Percentiles rank a stretch among this genome's conserved stretches.
Conservation (phyloP, 768 basidiomycete genomes). For the Trametes gibbosa region DNA sequence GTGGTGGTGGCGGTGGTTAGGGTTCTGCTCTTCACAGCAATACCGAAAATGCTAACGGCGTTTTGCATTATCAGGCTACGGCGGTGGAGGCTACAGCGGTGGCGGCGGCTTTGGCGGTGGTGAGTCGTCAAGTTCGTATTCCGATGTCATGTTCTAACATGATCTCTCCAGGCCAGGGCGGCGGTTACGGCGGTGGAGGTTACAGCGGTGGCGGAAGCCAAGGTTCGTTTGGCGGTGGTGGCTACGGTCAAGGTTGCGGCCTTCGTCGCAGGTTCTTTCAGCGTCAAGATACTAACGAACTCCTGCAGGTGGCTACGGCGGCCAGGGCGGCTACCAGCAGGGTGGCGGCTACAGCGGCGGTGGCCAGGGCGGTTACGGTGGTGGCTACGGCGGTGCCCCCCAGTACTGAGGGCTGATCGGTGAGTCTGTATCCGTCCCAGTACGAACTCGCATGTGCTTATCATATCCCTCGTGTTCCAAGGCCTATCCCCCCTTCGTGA, state of each 20-base stretch:
- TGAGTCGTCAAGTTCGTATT: neutral
- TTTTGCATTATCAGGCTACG: constrained; percentile 23
- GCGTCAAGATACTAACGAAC: neutral
- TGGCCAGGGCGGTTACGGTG: constrained; percentile 28
- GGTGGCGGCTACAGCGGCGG: constrained; percentile 21
- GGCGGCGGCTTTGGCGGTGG: constrained; percentile 29
- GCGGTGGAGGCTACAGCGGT: constrained; percentile 31
- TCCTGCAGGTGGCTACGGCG: constrained; percentile 19
- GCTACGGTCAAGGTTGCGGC: constrained; percentile 7
- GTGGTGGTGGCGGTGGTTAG: constrained; percentile 39
- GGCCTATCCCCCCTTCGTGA: neutral
- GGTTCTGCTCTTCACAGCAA: neutral
- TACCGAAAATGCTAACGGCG: neutral
- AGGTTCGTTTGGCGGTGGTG: constrained; percentile 4
- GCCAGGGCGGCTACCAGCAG: constrained; percentile 23
- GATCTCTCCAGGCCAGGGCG: constrained; percentile 28
- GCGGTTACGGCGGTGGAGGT: constrained; percentile 27
- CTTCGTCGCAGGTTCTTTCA: neutral
- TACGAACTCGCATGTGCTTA: neutral
- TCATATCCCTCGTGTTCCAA: neutral
- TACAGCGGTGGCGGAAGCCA: constrained; percentile 21
- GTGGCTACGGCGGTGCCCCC: constrained; percentile 26
- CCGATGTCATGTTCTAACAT: constrained; percentile 29
- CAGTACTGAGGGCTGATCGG: constrained; percentile 21
- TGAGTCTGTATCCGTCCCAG: neutral